Conservation (phyloP, 495 filamentous ascomycete species). For the Immersiella caudata region DNA sequence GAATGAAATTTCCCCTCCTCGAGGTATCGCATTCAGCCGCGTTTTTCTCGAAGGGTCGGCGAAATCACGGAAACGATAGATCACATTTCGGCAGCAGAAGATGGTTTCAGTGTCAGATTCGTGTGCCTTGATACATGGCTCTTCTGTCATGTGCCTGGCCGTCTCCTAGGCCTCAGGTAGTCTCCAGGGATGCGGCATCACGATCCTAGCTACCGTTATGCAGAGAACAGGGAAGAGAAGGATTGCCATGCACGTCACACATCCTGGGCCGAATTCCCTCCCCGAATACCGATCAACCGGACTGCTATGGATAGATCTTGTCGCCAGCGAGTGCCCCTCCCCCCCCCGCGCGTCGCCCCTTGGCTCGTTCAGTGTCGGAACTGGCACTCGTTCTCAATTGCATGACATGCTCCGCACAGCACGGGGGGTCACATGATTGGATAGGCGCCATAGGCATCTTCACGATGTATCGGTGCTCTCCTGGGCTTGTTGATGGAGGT, state of each 20-base stretch:
- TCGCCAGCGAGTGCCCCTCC: neutral
- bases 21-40: neutral
- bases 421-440: neutral
- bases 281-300: neutral
- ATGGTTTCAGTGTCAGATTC: neutral
- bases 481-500: neutral
- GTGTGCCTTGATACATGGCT: slow-evolving; percentile 17
- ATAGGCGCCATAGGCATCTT: neutral
- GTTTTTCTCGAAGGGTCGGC: neutral
- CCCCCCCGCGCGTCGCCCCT: neutral
- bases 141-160: slow-evolving; percentile 17
- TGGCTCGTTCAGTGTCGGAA: neutral
- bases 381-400: neutral
- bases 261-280: neutral
- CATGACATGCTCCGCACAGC: neutral
- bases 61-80: slow-evolving; percentile 8
- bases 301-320: neutral
- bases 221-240: neutral
- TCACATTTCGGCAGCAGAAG: neutral
- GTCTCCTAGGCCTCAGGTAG: neutral
- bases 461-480: neutral
- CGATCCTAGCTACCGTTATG: neutral
- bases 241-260: neutral
- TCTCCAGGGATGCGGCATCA: neutral
- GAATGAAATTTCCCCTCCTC: neutral